Evolutionary conservation across 1,284 basidiomycete genomes (phyloP), one percentile per base, ranked within the genome.

Genomic region (Volvariella volvacea): DNA sequence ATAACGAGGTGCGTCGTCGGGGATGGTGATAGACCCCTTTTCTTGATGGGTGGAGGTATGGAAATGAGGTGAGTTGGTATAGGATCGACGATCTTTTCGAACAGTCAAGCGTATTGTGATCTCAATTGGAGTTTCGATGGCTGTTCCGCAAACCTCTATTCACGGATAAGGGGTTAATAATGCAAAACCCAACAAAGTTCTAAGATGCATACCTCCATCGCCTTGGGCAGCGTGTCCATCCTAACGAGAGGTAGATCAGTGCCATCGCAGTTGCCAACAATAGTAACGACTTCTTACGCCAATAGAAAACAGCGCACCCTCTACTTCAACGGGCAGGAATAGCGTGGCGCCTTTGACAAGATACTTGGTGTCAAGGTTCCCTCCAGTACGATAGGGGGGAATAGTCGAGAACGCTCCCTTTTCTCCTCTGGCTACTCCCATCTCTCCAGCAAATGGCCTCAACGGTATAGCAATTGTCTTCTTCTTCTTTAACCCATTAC

Each of bases 141-240:
- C 80, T 2, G 74, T 76, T 17, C 78, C 76, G 48, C 73, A 78
- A 41, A 78, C 74, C 63, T 79, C 76, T 77, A 48, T 15, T 34
- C 39, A 42, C 43, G 15, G 31, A 34, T 15, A 28, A 4, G 39
- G n/a, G n/a, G n/a, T 19, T 28, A 21, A 42, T 41, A 30, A 50
- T 30, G 36, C 49, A 32, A 33, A 37, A 21, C 20, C 15, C 41
- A 9, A 41, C 2, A 16, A 14, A 46, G 15, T 15, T 14, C 2
- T 1, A 15, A 40, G 9, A 47, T n/a, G 60, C 68, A 49, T 48
- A 76, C 78, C 78, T 56, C 79, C 79, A 52, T 81, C 79, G 4
- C 79, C 79, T 60, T 80, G 79, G 2, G 74, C 78, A 4, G 76
- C 78, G 58, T 81, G 79, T 1, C 79, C 79, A 48, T 82, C 79